Conservation (phyloP, 2,329 filamentous ascomycete genomes). For the Clonostachys rhizophaga region DNA sequence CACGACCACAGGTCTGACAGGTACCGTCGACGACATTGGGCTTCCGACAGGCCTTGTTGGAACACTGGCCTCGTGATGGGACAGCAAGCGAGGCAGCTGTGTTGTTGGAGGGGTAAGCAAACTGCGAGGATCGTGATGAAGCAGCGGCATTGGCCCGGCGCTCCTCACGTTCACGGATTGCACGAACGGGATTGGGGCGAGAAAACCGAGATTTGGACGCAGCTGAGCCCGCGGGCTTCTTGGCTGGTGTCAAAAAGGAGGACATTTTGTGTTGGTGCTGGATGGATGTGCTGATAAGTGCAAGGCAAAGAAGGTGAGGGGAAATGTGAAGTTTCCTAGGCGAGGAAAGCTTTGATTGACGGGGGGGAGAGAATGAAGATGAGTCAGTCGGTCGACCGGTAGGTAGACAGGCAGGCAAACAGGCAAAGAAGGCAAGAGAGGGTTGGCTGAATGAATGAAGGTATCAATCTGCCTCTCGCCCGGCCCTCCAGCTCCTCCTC, state of each 20-base stretch:
- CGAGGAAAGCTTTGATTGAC: too few species aligned
- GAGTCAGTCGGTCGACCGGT: too few species aligned
- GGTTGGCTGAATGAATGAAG: neutral
- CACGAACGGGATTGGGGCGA: slow-evolving; percentile 41
- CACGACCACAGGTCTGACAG: slow-evolving; percentile 79
- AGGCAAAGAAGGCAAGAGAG: too few species aligned
- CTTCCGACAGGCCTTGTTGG: slow-evolving; percentile 55
- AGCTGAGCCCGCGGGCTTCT: slow-evolving; percentile 18
- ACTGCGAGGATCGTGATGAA: slow-evolving; percentile 8
- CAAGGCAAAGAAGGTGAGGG: too few species aligned
- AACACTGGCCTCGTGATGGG: slow-evolving; percentile 39
- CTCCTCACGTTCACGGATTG: slow-evolving; percentile 46
- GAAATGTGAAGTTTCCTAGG: too few species aligned
- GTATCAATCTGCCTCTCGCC: too few species aligned
- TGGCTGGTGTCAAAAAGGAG: slow-evolving; percentile 37
- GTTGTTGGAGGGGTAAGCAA: neutral
- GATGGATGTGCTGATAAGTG: too few species aligned
- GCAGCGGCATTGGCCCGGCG: slow-evolving; percentile 27
- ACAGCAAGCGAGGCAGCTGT: slow-evolving; percentile 17
- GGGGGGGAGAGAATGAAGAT: too few species aligned
- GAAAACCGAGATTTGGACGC: slow-evolving; percentile 32
- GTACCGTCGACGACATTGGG: slow-evolving; percentile 61
- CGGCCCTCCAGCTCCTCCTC: too few species aligned
- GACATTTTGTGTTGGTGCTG: slow-evolving; percentile 29
- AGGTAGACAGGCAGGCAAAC: too few species aligned